A percentile compares a stretch with the other conserved stretches of the same genome.
These are phyloP conservation scores for Venturia carpophila DNA, from an alignment of 2,329 filamentous ascomycete species.

Conservation along the genomic window DNA sequence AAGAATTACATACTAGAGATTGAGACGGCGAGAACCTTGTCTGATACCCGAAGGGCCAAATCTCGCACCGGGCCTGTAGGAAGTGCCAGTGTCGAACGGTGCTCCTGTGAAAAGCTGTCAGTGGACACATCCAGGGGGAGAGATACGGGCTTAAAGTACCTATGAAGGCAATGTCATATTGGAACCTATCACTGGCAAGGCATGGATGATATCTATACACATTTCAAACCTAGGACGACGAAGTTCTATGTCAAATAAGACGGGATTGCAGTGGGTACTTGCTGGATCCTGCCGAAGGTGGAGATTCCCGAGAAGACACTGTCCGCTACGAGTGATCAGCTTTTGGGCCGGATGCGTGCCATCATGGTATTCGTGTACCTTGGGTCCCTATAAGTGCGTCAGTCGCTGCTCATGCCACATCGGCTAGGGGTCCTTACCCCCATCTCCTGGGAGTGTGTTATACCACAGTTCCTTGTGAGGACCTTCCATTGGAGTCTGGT, in stretches of 20 bases:
- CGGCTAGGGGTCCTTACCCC: constrained; percentile 62
- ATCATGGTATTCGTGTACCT: constrained; percentile 13
- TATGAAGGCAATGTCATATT: constrained; percentile 80
- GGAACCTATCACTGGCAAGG: constrained; percentile 58
- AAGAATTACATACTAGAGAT: constrained; percentile 67
- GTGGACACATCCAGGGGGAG: neutral
- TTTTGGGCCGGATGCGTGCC: neutral
- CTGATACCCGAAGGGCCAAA: constrained; percentile 80
- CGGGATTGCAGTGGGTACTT: constrained; percentile 9
- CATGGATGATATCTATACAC: constrained; percentile 57
- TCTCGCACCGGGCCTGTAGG: constrained; percentile 73
- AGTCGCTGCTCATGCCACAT: neutral
- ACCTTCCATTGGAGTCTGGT: constrained; percentile 56
- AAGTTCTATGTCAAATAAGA: constrained; percentile 9
- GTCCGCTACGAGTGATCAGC: constrained; percentile 46
- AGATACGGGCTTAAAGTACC: constrained; percentile 41
- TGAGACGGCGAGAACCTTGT: constrained; percentile 76
- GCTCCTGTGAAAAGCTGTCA: constrained; percentile 45
- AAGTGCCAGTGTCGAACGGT: constrained; percentile 61
- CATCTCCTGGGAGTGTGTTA: constrained; percentile 72
- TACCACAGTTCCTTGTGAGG: constrained; percentile 75
- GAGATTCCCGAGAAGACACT: constrained; percentile 84
- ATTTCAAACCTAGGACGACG: constrained; percentile 14
- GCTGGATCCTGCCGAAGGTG: constrained; percentile 68
- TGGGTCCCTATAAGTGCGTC: constrained; percentile 3